phyloP scores from a whole-genome alignment of 306 rosid species.

The Oxytropis ochrocephala region DNA sequence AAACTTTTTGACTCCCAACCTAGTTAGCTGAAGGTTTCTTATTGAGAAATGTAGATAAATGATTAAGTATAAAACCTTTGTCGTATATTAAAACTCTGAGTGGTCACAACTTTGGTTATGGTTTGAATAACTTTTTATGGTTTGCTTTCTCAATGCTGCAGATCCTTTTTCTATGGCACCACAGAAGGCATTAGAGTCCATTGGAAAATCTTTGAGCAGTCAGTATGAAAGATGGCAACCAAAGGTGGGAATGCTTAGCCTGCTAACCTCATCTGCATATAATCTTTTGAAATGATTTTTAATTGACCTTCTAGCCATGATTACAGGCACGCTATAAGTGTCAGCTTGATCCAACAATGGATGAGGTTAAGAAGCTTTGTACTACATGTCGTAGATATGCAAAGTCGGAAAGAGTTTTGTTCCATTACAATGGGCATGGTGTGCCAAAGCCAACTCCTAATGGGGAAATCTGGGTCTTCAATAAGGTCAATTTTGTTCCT shows the following conservation, averaged over 20 bases:
- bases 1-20: background rate
- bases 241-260: constrained; percentile 47
- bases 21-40: background rate
- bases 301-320: constrained; percentile 24
- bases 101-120: background rate
- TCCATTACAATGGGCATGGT: constrained; percentile 98
- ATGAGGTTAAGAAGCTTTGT: constrained; percentile 98
- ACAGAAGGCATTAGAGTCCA: constrained; percentile 86
- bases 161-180: constrained; percentile 98
- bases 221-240: constrained; percentile 99
- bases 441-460: constrained; percentile 96
- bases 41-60: constrained; percentile 6
- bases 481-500: constrained; percentile 55
- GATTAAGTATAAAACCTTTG: background rate
- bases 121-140: background rate
- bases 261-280: constrained; percentile 1
- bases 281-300: constrained; percentile 16
- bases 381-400: constrained; percentile 78
- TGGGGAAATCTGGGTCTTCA: constrained; percentile 99
- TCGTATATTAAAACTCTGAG: background rate
- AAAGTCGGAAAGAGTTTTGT: constrained; percentile 89
- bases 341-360: constrained; percentile 96
- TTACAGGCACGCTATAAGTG: constrained; percentile 83
- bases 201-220: constrained; percentile 73
- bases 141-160: constrained; percentile 30